A percentile compares a stretch with the other conserved stretches of the same genome.
Evolutionary conservation across 352 stramenopile genomes (phyloP).

Genomic region (Plasmopara viticola): DNA sequence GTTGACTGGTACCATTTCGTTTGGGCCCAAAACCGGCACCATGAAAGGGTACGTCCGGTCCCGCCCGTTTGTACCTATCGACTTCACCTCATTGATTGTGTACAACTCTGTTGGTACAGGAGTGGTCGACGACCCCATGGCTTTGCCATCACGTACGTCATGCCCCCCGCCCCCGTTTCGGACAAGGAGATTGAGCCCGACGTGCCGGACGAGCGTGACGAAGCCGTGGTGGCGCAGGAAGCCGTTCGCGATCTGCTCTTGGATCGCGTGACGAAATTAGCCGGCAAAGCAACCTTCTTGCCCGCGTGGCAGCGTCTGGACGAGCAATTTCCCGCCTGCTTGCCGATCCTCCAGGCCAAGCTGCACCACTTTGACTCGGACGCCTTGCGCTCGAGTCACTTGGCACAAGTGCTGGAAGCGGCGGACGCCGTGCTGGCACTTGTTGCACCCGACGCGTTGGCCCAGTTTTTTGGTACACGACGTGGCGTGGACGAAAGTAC

Average conservation of each 20-base stretch:
- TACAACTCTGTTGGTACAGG: conserved; percentile 11
- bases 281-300: conserved; percentile 60
- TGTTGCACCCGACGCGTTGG: conserved; percentile 63
- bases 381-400: conserved; percentile 32
- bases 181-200: conserved; percentile 61
- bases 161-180: conserved; percentile 46
- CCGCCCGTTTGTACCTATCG: neutral
- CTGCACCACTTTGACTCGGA: conserved; percentile 73
- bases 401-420: conserved; percentile 45
- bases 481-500: conserved; percentile 40
- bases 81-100: neutral
- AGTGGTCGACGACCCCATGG: conserved; percentile 53
- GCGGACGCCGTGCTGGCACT: conserved; percentile 49
- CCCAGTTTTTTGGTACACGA: conserved; percentile 68
- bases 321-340: conserved; percentile 48
- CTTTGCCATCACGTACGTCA: conserved; percentile 71
- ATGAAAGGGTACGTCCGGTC: conserved; percentile 39
- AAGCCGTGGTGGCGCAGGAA: conserved; percentile 60
- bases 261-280: conserved; percentile 55
- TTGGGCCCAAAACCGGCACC: conserved; percentile 62
- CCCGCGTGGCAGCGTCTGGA: conserved; percentile 42
- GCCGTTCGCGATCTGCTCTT: conserved; percentile 71
- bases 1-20: conserved; percentile 62
- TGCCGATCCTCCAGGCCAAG: conserved; percentile 57
- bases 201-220: conserved; percentile 59